phyloP scores from a whole-genome alignment of 192 early-diverging fungal species.

The Backusella macrospora region DNA sequence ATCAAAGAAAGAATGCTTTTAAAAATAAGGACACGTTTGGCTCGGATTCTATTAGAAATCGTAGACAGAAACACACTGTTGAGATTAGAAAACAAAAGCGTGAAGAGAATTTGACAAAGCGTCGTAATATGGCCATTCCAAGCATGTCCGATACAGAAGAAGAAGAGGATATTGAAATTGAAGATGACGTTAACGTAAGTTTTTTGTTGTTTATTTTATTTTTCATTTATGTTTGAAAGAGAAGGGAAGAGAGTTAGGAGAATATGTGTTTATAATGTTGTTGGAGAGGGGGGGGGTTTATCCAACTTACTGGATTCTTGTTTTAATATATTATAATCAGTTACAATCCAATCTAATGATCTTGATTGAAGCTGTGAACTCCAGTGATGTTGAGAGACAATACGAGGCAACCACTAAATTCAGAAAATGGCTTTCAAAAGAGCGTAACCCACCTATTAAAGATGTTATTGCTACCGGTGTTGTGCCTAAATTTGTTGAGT shows the following conservation, averaged over 20 bases:
- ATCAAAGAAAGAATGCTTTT: constrained; percentile 72
- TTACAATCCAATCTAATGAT: constrained; percentile 48
- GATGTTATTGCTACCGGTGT: constrained; percentile 94
- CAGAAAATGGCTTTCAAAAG: constrained; percentile 93
- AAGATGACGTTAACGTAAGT: constrained; percentile 67
- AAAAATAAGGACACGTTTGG: constrained; percentile 88
- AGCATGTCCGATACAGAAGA: constrained; percentile 43
- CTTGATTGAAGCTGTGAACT: constrained; percentile 84
- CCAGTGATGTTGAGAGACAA: constrained; percentile 80
- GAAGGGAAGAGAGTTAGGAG: no score
- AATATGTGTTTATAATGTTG: not conserved
- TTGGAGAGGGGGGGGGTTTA: no score
- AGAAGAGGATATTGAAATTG: constrained; percentile 69
- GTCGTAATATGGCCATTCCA: constrained; percentile 70
- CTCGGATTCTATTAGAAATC: constrained; percentile 87
- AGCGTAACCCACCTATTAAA: constrained; percentile 95
- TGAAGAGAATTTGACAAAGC: constrained; percentile 91
- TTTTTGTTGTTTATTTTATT: constrained; percentile 59
- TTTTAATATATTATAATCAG: not conserved
- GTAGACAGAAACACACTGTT: constrained; percentile 88
- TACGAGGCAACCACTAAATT: constrained; percentile 84
- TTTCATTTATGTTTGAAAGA: not conserved
- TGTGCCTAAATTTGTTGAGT: constrained; percentile 94
- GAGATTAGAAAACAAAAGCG: constrained; percentile 95
- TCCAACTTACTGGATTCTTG: not conserved